Evolutionary conservation across 805 yeast genomes (phyloP).

Genomic region (Candida mattraensis): DNA sequence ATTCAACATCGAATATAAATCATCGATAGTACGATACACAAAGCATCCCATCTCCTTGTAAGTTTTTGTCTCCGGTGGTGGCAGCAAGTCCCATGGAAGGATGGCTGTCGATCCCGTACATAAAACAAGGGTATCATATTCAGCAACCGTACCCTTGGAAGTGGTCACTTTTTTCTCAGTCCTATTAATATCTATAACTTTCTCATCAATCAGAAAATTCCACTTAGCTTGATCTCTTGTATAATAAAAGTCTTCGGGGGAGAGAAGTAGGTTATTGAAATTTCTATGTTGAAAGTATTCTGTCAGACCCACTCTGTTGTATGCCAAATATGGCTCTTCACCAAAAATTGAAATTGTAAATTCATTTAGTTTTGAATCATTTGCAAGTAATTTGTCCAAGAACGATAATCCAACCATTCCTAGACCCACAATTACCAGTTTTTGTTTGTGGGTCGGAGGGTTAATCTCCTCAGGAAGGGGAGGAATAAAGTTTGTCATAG

Average conservation of each 20-base stretch:
- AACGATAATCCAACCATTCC: slow-evolving; percentile 40
- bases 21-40: slow-evolving; percentile 37
- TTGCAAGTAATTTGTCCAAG: slow-evolving; percentile 34
- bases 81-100: slow-evolving; percentile 27
- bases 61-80: slow-evolving; percentile 13
- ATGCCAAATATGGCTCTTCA: slow-evolving; percentile 38
- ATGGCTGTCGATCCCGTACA: slow-evolving; percentile 37
- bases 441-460: slow-evolving; percentile 12
- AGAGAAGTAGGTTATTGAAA: slow-evolving; percentile 27
- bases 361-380: slow-evolving; percentile 32
- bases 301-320: slow-evolving; percentile 38
- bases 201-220: slow-evolving; percentile 27
- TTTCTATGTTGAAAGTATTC: slow-evolving; percentile 31
- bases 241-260: slow-evolving; percentile 29
- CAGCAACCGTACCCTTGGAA: slow-evolving; percentile 12
- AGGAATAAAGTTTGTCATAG: slow-evolving; percentile 18
- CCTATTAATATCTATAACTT: slow-evolving; percentile 21
- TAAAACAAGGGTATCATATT: slow-evolving; percentile 32
- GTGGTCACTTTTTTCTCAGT: slow-evolving; percentile 17
- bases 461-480: slow-evolving; percentile 20
- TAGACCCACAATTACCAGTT: slow-evolving; percentile 35
- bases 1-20: slow-evolving; percentile 30
- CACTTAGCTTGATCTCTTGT: slow-evolving; percentile 23
- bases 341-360: slow-evolving; percentile 33
- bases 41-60: slow-evolving; percentile 34